Percentiles rank a stretch among this genome's conserved stretches.
Conservation (phyloP, 371 early-diverging fungal genomes). For the Vittaforma corneae region DNA sequence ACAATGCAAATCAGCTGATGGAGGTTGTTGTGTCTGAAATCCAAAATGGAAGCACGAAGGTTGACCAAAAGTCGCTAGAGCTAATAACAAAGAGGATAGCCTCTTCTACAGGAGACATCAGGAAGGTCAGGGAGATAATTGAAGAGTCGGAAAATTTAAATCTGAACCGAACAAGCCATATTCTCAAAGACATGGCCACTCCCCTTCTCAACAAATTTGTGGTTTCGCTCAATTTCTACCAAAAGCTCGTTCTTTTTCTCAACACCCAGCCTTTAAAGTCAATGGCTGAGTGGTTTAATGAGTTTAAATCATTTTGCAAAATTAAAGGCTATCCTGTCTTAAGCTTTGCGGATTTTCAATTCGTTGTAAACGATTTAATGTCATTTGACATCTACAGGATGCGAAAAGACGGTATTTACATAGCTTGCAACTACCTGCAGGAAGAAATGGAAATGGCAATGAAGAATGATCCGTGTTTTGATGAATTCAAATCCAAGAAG, state of each 20-base stretch:
- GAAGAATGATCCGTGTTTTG: slow-evolving; percentile 14
- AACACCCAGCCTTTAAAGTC: slow-evolving; percentile 16
- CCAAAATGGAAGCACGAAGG: neutral
- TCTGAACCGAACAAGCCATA: slow-evolving; percentile 24
- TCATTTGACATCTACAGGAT: slow-evolving; percentile 40
- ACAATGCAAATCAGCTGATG: slow-evolving; percentile 28
- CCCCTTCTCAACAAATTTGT: slow-evolving; percentile 17
- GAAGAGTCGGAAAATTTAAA: slow-evolving; percentile 22
- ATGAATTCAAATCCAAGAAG: neutral
- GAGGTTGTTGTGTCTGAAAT: slow-evolving; percentile 20
- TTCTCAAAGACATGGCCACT: slow-evolving; percentile 35
- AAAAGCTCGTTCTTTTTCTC: slow-evolving; percentile 23
- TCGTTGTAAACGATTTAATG: slow-evolving; percentile 27
- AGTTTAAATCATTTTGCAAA: slow-evolving; percentile 24
- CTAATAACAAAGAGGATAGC: slow-evolving; percentile 82
- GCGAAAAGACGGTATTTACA: slow-evolving; percentile 32
- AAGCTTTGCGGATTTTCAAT: slow-evolving; percentile 46
- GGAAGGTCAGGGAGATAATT: slow-evolving; percentile 69
- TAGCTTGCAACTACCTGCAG: slow-evolving; percentile 1
- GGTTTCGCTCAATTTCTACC: slow-evolving; percentile 27
- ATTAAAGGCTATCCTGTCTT: slow-evolving; percentile 16
- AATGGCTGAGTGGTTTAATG: slow-evolving; percentile 22
- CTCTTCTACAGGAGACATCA: slow-evolving; percentile 84
- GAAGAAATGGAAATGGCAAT: slow-evolving; percentile 33
- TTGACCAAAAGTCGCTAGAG: slow-evolving; percentile 60